These are phyloP conservation scores for Acrocalymma vagum DNA, from an alignment of 2,329 filamentous ascomycete species.

Conservation along the genomic window DNA sequence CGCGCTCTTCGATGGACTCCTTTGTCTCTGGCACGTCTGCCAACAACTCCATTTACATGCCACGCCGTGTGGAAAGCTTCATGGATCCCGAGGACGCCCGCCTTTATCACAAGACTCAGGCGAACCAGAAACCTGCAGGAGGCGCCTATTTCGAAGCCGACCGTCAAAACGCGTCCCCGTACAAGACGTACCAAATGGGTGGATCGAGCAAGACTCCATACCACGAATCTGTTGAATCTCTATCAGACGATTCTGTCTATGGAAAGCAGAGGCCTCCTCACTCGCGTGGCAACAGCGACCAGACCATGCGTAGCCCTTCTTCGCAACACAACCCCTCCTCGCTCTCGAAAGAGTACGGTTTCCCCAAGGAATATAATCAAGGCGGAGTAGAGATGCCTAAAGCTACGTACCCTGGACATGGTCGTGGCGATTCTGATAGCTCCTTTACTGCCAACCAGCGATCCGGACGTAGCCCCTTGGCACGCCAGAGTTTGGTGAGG, in stretches of 20 bases:
- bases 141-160: conserved; percentile 51
- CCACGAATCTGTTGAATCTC: conserved; percentile 45
- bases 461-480: conserved; percentile 55
- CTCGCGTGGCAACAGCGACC: conserved; percentile 33
- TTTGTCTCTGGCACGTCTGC: conserved; percentile 65
- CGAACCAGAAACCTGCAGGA: conserved; percentile 53
- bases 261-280: conserved; percentile 32
- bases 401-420: conserved; percentile 28
- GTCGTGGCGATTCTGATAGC: conserved; percentile 18
- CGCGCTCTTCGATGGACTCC: conserved; percentile 73
- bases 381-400: conserved; percentile 38
- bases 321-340: conserved; percentile 35
- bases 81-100: conserved; percentile 80
- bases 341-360: conserved; percentile 36
- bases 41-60: conserved; percentile 70
- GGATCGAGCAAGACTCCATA: conserved; percentile 36
- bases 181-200: conserved; percentile 31
- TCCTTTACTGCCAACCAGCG: conserved; percentile 27
- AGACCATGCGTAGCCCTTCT: conserved; percentile 18
- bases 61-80: conserved; percentile 75
- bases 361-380: conserved; percentile 34
- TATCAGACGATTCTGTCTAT: conserved; percentile 46
- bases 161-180: conserved; percentile 31
- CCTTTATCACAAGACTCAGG: conserved; percentile 75
- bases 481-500: conserved; percentile 53